These are phyloP conservation scores for Kluyveromyces siamensis DNA, from an alignment of 805 yeast species.

Conservation along the genomic window DNA sequence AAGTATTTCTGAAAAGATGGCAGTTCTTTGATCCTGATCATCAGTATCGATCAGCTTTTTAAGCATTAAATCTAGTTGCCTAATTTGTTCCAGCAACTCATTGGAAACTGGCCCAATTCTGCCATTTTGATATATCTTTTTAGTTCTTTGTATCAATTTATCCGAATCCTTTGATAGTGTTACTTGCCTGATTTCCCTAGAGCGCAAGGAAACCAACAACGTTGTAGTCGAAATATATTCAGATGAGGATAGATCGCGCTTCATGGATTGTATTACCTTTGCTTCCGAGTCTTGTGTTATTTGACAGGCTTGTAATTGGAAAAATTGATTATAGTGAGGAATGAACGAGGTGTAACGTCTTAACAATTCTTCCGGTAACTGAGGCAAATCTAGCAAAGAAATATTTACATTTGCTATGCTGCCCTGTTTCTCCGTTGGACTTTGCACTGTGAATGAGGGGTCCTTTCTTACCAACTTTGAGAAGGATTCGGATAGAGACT, in stretches of 20 bases:
- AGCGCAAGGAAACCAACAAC: slow-evolving; percentile 28
- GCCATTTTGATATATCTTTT: slow-evolving; percentile 22
- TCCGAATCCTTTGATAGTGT: slow-evolving; percentile 15
- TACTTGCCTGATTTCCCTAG: slow-evolving; percentile 32
- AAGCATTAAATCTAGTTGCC: neutral
- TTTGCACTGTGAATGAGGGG: neutral
- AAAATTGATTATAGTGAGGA: slow-evolving; percentile 26
- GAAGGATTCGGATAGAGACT: slow-evolving; percentile 23
- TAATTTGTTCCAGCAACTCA: neutral
- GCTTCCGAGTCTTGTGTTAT: slow-evolving; percentile 40
- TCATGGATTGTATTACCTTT: slow-evolving; percentile 43
- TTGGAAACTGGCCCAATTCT: slow-evolving; percentile 7
- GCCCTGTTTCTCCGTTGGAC: slow-evolving; percentile 1
- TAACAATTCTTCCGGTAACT: slow-evolving; percentile 15
- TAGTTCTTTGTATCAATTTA: slow-evolving; percentile 19
- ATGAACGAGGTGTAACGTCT: slow-evolving; percentile 22
- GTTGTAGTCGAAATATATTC: slow-evolving; percentile 15
- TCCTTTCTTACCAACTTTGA: slow-evolving; percentile 1
- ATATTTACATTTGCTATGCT: slow-evolving; percentile 12
- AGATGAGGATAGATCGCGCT: slow-evolving; percentile 34
- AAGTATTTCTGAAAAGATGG: neutral
- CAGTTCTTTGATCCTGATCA: neutral
- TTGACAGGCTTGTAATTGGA: slow-evolving; percentile 45
- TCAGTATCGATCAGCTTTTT: neutral
- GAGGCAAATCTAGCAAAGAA: slow-evolving; percentile 7